Evolutionary conservation across 768 basidiomycete genomes (phyloP).

Genomic region (Pleurotus pulmonarius): DNA sequence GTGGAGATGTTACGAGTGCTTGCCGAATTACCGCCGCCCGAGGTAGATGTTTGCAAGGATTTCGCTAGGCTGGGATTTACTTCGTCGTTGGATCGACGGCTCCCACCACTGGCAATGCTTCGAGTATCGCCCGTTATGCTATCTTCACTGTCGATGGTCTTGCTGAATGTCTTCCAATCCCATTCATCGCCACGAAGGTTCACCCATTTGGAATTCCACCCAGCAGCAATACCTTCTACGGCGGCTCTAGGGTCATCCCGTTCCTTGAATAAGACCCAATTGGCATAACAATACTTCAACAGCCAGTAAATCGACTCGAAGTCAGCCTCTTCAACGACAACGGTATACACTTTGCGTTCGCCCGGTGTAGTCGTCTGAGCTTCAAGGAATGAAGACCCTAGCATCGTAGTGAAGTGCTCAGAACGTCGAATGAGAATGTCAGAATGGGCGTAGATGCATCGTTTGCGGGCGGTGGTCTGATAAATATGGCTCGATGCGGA

Average conservation of each 20-base stretch:
- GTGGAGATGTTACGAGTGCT: conserved; percentile 7
- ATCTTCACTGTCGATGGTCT: conserved; percentile 29
- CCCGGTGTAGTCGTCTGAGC: conserved; percentile 33
- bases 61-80: conserved; percentile 25
- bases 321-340: conserved; percentile 77
- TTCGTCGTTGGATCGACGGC: conserved; percentile 26
- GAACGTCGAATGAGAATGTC: conserved; percentile 72
- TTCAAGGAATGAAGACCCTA: conserved; percentile 70
- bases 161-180: conserved; percentile 68
- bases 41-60: conserved; percentile 15
- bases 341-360: conserved; percentile 56
- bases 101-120: conserved; percentile 53
- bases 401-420: conserved; percentile 76
- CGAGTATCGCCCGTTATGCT: conserved; percentile 35
- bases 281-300: conserved; percentile 71
- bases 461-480: conserved; percentile 59
- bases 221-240: conserved; percentile 63
- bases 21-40: conserved; percentile 15
- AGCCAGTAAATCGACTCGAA: conserved; percentile 80
- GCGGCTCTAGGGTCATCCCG: conserved; percentile 65
- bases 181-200: conserved; percentile 48
- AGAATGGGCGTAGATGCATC: conserved; percentile 74
- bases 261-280: conserved; percentile 69
- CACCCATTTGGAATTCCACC: conserved; percentile 62
- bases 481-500: conserved; percentile 39